Conservation (phyloP, 768 basidiomycete genomes). For the Amanita muscaria region DNA sequence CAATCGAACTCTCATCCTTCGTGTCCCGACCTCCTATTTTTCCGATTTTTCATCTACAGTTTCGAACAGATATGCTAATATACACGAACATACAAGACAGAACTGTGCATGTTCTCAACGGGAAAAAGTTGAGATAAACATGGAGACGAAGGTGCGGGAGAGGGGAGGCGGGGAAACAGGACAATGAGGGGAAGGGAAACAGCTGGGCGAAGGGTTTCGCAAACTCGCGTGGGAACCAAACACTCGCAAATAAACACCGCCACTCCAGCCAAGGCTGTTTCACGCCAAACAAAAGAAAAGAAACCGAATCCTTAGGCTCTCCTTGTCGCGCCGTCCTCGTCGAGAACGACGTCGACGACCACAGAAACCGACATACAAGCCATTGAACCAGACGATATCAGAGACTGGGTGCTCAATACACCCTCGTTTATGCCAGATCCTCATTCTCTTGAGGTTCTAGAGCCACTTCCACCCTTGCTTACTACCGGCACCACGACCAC, state of each 20-base stretch:
- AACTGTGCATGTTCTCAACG: background rate
- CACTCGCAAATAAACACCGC: slow-evolving; percentile 10
- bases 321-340: no score
- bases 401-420: slow-evolving; percentile 6
- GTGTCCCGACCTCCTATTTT: background rate
- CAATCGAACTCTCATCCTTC: background rate
- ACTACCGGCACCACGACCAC: slow-evolving; percentile 1
- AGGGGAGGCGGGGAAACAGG: slow-evolving; percentile 2
- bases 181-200: slow-evolving; percentile 2
- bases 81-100: background rate
- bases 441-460: background rate
- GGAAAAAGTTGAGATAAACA: background rate
- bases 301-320: no score
- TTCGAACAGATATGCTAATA: background rate
- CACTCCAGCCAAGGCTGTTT: no score
- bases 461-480: background rate
- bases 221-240: slow-evolving; percentile 3
- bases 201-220: slow-evolving; percentile 6
- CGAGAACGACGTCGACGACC: no score
- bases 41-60: slow-evolving; percentile 1
- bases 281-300: no score
- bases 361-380: no score
- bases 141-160: background rate
- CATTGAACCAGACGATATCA: slow-evolving; percentile 4
- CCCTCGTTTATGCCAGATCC: slow-evolving; percentile 7